Evolutionary conservation across 805 yeast genomes (phyloP).

Genomic region (Hanseniaspora guilliermondii): DNA sequence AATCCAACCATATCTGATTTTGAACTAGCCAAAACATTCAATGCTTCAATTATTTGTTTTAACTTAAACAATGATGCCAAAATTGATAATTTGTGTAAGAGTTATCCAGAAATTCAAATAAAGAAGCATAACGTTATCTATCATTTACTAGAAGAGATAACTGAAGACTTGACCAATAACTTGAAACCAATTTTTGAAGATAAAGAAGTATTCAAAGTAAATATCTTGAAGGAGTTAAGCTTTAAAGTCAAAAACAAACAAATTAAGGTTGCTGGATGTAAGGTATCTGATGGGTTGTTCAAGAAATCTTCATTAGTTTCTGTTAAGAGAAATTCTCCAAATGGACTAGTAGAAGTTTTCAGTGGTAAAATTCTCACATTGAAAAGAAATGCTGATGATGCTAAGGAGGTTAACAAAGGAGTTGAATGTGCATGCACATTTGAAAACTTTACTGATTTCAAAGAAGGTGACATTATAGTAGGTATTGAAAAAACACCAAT

Average conservation of each 20-base stretch:
- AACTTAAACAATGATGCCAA: slow-evolving; percentile 56
- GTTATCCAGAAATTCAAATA: slow-evolving; percentile 37
- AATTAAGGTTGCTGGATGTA: slow-evolving; percentile 74
- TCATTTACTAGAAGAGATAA: slow-evolving; percentile 73
- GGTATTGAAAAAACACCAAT: slow-evolving; percentile 55
- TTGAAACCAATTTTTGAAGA: slow-evolving; percentile 57
- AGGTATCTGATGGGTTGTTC: slow-evolving; percentile 57
- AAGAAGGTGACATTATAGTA: slow-evolving; percentile 64
- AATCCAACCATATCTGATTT: slow-evolving; percentile 55
- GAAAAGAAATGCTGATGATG: slow-evolving; percentile 73
- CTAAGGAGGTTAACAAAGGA: slow-evolving; percentile 65
- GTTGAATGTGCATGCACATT: slow-evolving; percentile 82
- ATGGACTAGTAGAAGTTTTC: slow-evolving; percentile 30
- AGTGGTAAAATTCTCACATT: slow-evolving; percentile 58
- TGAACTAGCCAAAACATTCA: slow-evolving; percentile 54
- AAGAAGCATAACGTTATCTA: slow-evolving; percentile 70
- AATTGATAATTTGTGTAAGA: slow-evolving; percentile 42
- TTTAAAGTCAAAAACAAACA: slow-evolving; percentile 49
- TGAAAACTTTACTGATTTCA: slow-evolving; percentile 51
- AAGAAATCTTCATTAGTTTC: slow-evolving; percentile 49
- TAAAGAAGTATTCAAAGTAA: slow-evolving; percentile 54
- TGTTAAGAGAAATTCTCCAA: slow-evolving; percentile 34
- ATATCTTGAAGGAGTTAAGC: slow-evolving; percentile 57
- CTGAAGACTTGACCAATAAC: slow-evolving; percentile 44
- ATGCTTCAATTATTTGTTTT: slow-evolving; percentile 67